These are phyloP conservation scores for Halophytophthora polymorphica DNA, from an alignment of 352 stramenopile species.

Conservation along the genomic window DNA sequence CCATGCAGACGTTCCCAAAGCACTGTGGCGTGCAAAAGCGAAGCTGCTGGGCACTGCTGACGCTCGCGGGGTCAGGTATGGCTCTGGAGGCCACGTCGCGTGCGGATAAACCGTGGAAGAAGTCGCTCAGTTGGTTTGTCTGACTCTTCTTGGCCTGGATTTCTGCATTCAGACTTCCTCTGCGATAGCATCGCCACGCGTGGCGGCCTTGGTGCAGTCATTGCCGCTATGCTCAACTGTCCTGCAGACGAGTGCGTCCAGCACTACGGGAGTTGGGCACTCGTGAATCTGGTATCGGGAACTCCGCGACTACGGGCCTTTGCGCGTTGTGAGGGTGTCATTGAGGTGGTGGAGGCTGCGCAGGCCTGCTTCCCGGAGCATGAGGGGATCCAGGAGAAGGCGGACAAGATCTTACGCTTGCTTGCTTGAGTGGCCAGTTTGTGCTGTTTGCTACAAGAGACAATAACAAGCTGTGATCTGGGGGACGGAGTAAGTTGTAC, in stretches of 20 bases:
- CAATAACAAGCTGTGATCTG: not conserved
- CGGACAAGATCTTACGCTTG: conserved; percentile 59
- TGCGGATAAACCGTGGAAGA: not conserved
- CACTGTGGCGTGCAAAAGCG: conserved; percentile 69
- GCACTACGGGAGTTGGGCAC: conserved; percentile 59
- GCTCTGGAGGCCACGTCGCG: not conserved
- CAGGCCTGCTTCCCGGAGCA: conserved; percentile 82
- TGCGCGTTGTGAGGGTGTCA: conserved; percentile 60
- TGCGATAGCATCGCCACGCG: conserved; percentile 58
- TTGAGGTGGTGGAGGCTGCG: conserved; percentile 79
- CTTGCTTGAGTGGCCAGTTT: conserved; percentile 10
- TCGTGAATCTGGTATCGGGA: conserved; percentile 69
- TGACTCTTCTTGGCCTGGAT: too few relatives aligned
- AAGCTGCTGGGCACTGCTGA: conserved; percentile 83
- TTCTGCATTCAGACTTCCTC: conserved; percentile 43
- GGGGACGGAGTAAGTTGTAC: not conserved
- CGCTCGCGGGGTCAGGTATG: conserved; percentile 70
- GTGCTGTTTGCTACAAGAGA: conserved; percentile 12
- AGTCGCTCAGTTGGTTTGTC: not conserved
- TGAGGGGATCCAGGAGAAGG: conserved; percentile 78
- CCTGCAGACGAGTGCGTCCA: conserved; percentile 53
- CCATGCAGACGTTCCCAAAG: conserved; percentile 84
- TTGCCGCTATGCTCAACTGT: conserved; percentile 79
- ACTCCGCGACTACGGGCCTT: conserved; percentile 48
- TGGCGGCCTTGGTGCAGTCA: conserved; percentile 60